Base-by-base conservation (phyloP, 2,329 filamentous ascomycete genomes). In the Zasmidium citrigriseum region DNA sequence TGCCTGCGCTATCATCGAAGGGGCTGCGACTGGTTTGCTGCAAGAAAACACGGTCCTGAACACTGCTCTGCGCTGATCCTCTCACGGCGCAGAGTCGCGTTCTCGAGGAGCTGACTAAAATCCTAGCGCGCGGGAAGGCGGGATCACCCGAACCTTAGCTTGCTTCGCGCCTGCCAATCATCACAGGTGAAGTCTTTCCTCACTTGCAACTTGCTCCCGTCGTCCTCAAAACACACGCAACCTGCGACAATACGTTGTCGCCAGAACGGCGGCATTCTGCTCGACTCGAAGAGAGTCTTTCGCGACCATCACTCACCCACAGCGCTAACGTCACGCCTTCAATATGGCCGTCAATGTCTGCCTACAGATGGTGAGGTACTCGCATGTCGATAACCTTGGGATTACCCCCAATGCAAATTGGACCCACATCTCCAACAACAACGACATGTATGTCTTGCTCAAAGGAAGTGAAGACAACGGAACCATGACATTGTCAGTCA, bases 401-500 rank as follows among this genome's bases (percentile, higher is more conserved):
- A 16, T 16, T 23, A 11, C 11, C 45, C 7, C 46, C 45, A 16
- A 49, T 18, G 27, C n/a, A 16, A 16, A 25, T 22, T 55, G 53
- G 53, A 50, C 20, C 22, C 53, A 55, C 21, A 27, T 41, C 11
- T n/a, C n/a, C n/a, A n/a, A 9, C 2, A 29, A 25, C 25, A 18
- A 34, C n/a, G 9, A 55, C 21, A 38, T 55, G 46, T 38, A 60
- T 25, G 57, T 62, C 1, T 22, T 57, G n/a, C 45, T 60, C 44
- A 58, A 55, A 24, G 53, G 51, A 34, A 46, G 50, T 41, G 50
- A 54, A 34, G 58, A 18, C 59, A 55, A 29, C 45, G 67, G 24
- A 57, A 66, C 45, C 57, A 72, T 34, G 66, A 79, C 65, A 75
- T 74, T 65, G 66, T 49, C 46, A 38, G 53, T 82, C 24, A 63